Conservation (phyloP, 2,329 filamentous ascomycete genomes). For the Neonectria neomacrospora region DNA sequence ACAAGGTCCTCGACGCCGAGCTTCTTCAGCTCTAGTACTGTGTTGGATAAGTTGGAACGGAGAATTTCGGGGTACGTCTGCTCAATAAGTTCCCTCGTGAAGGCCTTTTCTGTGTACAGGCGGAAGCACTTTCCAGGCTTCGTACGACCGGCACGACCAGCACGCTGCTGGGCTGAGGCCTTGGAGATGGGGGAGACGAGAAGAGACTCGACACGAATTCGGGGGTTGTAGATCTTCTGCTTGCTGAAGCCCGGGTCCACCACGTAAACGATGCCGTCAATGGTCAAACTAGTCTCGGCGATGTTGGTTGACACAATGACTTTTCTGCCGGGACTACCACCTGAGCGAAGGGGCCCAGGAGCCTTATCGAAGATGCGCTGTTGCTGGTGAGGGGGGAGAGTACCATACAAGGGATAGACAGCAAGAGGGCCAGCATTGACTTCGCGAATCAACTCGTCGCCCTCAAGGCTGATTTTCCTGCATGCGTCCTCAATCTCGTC, state of each 20-base stretch:
- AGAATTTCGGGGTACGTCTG: slow-evolving; percentile 97
- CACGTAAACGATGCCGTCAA: slow-evolving; percentile 98
- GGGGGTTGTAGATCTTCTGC: slow-evolving; percentile 98
- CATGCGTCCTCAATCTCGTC: slow-evolving; percentile 98
- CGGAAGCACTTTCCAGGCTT: slow-evolving; percentile 98
- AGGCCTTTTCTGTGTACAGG: slow-evolving; percentile 92
- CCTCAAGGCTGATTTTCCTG: slow-evolving; percentile 89
- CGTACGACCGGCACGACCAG: slow-evolving; percentile 98
- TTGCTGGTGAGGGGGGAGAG: slow-evolving; percentile 90
- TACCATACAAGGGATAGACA: slow-evolving; percentile 94
- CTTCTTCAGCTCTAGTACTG: slow-evolving; percentile 96
- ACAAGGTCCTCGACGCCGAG: slow-evolving; percentile 95
- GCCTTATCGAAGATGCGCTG: slow-evolving; percentile 95
- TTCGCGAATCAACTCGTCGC: slow-evolving; percentile 90
- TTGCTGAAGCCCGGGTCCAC: slow-evolving; percentile 99
- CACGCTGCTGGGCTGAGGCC: slow-evolving; percentile 94
- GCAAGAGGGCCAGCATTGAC: slow-evolving; percentile 89
- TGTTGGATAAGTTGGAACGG: slow-evolving; percentile 92
- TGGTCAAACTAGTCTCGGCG: slow-evolving; percentile 96
- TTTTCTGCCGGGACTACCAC: slow-evolving; percentile 90
- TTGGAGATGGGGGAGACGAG: slow-evolving; percentile 99
- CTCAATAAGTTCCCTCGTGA: slow-evolving; percentile 98
- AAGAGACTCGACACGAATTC: slow-evolving; percentile 94
- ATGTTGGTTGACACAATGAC: slow-evolving; percentile 97
- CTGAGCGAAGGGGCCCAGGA: slow-evolving; percentile 75